phyloP scores from a whole-genome alignment of 2,329 filamentous ascomycete genomes.

The Pseudogymnoascus sp. region DNA sequence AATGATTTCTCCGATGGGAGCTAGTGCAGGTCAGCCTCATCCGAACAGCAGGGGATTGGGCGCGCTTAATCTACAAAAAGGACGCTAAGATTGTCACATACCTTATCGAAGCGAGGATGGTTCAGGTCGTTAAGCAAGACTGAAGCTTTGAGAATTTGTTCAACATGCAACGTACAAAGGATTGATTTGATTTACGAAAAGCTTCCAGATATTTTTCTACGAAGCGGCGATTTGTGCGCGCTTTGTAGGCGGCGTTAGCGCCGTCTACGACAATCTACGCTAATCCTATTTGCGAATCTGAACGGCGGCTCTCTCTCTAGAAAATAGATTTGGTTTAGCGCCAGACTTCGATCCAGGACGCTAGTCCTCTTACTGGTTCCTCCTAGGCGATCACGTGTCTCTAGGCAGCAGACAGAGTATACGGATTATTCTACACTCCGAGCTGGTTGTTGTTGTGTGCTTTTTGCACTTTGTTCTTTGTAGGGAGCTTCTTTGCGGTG shows the following conservation, averaged over 20 bases:
- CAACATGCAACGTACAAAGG: not conserved
- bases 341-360: not conserved
- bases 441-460: not conserved
- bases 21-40: not conserved
- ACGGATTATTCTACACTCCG: not conserved
- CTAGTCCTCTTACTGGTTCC: not conserved
- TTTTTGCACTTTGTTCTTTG: not conserved
- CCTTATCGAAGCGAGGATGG: not conserved
- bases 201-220: too few relatives aligned
- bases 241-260: not conserved
- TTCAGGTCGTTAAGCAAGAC: not conserved
- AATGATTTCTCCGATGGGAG: not conserved
- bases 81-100: not conserved
- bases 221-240: not conserved
- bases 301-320: not conserved
- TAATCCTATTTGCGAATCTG: not conserved
- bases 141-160: not conserved
- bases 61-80: not conserved
- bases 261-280: not conserved
- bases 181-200: not conserved
- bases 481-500: not conserved
- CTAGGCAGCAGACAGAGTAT: not conserved
- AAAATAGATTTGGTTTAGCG: not conserved
- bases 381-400: not conserved
- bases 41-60: not conserved